Evolutionary conservation across 768 basidiomycete species (phyloP), one percentile per base, ranked within the genome.

Genomic region (Macrocybe gigantea): DNA sequence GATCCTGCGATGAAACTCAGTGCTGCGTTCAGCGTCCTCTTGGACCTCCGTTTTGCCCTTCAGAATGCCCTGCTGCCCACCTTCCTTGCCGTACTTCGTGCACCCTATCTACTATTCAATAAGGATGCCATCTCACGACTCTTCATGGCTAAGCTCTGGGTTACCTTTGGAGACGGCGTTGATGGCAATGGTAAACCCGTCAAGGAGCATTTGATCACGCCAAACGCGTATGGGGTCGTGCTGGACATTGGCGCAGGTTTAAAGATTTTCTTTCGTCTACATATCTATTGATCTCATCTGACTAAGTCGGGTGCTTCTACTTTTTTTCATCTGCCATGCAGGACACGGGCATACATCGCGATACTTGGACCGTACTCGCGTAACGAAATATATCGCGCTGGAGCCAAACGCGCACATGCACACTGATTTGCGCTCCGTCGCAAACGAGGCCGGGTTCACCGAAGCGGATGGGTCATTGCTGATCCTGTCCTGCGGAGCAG

Each of bases 331-430:
- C 6, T 43, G 30, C 14, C 6, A 33, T 39, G n/a, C 22, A 85
- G 85, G 82, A 0, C 69, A 78, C 48, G 87, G 88, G 0, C 85
- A 86, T 56, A 78, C 75, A 0, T 64, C 74, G 9, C 69, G 68
- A 31, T 88, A 89, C 55, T 73, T 91, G 15, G 74, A 85, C 48
- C 66, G 59, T 31, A 50, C 56, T 1, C 67, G 64, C 30, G 81
- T 88, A 13, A 74, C 77, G 1, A 78, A 70, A 58, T 88, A 89
- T 53, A 66, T 88, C 41, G 87, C 85, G 1, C 60, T 89, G 5
- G 87, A 89, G 56, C 87, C 88, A 5, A 89, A 88, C 54, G 46
- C 52, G 5, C 62, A 67, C 46, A 85, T 88, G 85, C 84, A 88
- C 56, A 48, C 65, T 5, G 58, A 68, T 12, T 75, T 90, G 34